Conservation (phyloP, 2,329 filamentous ascomycete genomes). For the Fusarium goolgardi region DNA sequence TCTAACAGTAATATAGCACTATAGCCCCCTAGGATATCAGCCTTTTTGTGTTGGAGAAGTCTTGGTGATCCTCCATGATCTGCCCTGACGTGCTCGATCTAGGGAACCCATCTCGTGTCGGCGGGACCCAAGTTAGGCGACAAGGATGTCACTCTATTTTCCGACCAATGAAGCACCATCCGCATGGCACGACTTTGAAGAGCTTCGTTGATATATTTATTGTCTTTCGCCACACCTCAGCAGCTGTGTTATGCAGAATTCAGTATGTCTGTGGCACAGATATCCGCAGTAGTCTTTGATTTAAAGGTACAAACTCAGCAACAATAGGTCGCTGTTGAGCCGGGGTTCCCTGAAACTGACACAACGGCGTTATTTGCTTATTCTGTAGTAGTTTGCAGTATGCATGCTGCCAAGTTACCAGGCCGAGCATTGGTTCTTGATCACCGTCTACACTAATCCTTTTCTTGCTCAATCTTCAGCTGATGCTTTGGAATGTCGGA, state of each 20-base stretch:
- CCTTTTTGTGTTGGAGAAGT: background rate
- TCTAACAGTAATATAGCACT: background rate
- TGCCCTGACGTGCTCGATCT: conserved; percentile 12
- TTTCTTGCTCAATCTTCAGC: conserved; percentile 8
- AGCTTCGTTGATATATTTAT: background rate
- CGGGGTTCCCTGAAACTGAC: conserved; percentile 42
- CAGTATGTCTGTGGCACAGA: conserved; percentile 1
- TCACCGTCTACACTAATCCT: background rate
- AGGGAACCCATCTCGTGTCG: conserved; percentile 12
- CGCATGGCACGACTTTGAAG: conserved; percentile 6
- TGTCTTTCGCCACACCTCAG: conserved; percentile 6
- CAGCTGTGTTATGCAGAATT: background rate
- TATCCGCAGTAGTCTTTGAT: background rate
- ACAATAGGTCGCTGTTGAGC: conserved; percentile 19
- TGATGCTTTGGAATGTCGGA: conserved; percentile 19
- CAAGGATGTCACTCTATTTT: conserved; percentile 15
- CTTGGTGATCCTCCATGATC: conserved; percentile 26
- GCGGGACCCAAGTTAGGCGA: background rate
- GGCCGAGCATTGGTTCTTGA: conserved; percentile 8
- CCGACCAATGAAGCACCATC: conserved; percentile 25
- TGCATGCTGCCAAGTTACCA: conserved; percentile 30
- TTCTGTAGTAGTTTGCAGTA: background rate
- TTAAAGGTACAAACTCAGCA: conserved; percentile 1
- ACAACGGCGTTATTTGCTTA: conserved; percentile 32
- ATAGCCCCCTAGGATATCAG: background rate